Evolutionary conservation across 768 basidiomycete genomes (phyloP).

Genomic region (Calvatia gigantea): DNA sequence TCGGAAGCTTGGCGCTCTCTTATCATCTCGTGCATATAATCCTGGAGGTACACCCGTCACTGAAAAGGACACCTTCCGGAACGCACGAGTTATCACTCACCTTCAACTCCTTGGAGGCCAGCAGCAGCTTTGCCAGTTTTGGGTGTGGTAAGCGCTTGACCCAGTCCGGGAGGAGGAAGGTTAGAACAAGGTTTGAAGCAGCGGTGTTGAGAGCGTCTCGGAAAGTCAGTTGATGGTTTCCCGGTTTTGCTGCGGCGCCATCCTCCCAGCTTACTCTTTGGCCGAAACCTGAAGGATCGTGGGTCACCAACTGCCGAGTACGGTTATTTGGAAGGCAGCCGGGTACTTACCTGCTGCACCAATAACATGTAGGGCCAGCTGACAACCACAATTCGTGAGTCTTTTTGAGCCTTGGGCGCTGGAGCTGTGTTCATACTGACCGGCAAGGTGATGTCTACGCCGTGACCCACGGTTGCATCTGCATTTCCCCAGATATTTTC

Average conservation of each 20-base stretch:
- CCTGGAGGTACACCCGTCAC: conserved; percentile 12
- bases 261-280: conserved; percentile 46
- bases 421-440: conserved; percentile 27
- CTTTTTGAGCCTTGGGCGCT: conserved; percentile 10
- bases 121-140: conserved; percentile 19
- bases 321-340: not conserved
- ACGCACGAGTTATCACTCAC: conserved; percentile 23
- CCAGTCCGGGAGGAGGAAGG: conserved; percentile 37
- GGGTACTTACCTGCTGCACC: conserved; percentile 42
- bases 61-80: not conserved
- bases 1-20: conserved; percentile 32
- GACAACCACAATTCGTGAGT: not conserved
- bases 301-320: not conserved
- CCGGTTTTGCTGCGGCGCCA: conserved; percentile 26
- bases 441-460: conserved; percentile 49
- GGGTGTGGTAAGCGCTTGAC: conserved; percentile 30
- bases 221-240: conserved; percentile 45
- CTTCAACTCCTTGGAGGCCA: conserved; percentile 41
- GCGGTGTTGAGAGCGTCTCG: conserved; percentile 45
- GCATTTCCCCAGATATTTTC: conserved; percentile 44
- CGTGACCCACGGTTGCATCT: conserved; percentile 37
- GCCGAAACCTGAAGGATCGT: conserved; percentile 42
- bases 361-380: conserved; percentile 58
- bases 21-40: conserved; percentile 54
- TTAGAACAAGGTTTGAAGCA: conserved; percentile 32